phyloP scores from a whole-genome alignment of 441 rosid genomes.

The Hura crepitans region DNA sequence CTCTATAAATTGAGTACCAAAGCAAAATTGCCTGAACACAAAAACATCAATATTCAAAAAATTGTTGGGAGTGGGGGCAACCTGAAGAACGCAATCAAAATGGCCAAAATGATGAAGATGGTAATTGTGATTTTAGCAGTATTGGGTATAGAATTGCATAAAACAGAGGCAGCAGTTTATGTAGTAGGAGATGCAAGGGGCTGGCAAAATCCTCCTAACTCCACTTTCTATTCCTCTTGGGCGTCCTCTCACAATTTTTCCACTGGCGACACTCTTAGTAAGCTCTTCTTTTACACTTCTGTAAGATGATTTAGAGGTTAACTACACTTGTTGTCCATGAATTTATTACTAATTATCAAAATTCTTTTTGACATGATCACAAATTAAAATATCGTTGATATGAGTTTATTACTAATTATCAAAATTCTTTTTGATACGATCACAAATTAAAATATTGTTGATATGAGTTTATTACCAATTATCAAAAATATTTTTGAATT shows the following conservation, averaged over 20 bases:
- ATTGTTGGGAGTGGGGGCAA: constrained; percentile 15
- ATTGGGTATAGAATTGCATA: constrained; percentile 4
- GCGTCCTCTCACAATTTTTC: constrained; percentile 25
- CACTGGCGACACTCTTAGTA: constrained; percentile 35
- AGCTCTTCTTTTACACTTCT: not conserved
- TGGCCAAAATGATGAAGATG: not conserved
- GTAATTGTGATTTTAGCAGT: not conserved
- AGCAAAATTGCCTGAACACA: not conserved
- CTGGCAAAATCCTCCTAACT: constrained; percentile 23
- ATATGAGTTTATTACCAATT: no score
- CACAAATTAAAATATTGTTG: no score
- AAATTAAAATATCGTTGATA: no score
- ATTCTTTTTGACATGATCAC: no score
- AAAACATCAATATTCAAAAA: not conserved
- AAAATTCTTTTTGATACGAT: no score
- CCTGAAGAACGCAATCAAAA: constrained; percentile 30
- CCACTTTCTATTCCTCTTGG: constrained; percentile 34
- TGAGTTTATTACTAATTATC: no score
- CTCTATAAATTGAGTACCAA: constrained; percentile 16
- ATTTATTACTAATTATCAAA: no score
- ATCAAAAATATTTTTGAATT: no score
- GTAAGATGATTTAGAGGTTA: no score
- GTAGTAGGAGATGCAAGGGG: constrained; percentile 32
- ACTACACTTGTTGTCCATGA: no score
- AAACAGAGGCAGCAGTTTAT: constrained; percentile 18